Evolutionary conservation across 2,329 filamentous ascomycete species (phyloP).

Genomic region (Lomentospora prolificans): DNA sequence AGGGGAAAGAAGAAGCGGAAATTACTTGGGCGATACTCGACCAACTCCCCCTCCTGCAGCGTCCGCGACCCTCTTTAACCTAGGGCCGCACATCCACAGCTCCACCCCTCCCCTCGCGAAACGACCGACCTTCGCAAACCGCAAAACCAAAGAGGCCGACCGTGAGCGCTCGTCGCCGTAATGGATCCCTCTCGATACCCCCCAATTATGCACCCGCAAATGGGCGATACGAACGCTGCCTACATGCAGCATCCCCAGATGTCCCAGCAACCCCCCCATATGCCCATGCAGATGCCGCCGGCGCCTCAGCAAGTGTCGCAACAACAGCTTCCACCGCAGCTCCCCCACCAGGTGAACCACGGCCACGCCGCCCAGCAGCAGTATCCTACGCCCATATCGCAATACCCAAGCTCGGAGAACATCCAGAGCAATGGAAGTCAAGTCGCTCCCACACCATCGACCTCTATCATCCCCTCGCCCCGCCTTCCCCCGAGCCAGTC

Average conservation of each 20-base stretch:
- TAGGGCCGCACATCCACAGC: too few relatives aligned
- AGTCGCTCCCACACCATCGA: not conserved
- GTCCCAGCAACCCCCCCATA: slow-evolving; percentile 5
- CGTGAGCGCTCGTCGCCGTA: not conserved
- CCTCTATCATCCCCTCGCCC: slow-evolving; percentile 3
- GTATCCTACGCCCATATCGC: slow-evolving; percentile 3
- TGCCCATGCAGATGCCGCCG: slow-evolving; percentile 7
- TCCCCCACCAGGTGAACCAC: not conserved
- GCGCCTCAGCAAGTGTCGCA: slow-evolving; percentile 4
- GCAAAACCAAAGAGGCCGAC: not conserved
- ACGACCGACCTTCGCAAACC: not conserved
- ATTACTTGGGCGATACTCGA: not conserved
- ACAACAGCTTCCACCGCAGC: not conserved
- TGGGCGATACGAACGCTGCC: slow-evolving; percentile 5
- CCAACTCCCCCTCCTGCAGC: not conserved
- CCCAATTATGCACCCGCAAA: slow-evolving; percentile 1
- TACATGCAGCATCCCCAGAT: slow-evolving; percentile 8
- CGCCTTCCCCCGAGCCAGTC: slow-evolving; percentile 5
- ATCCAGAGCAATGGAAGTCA: slow-evolving; percentile 8
- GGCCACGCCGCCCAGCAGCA: slow-evolving; percentile 4
- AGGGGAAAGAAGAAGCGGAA: too few relatives aligned
- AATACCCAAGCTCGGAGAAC: slow-evolving; percentile 5
- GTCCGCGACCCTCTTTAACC: not conserved
- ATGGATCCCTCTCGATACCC: slow-evolving; percentile 7
- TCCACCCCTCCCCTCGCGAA: not conserved